Base-by-base conservation (phyloP, 2,329 filamentous ascomycete species). In the Colletotrichum musae region DNA sequence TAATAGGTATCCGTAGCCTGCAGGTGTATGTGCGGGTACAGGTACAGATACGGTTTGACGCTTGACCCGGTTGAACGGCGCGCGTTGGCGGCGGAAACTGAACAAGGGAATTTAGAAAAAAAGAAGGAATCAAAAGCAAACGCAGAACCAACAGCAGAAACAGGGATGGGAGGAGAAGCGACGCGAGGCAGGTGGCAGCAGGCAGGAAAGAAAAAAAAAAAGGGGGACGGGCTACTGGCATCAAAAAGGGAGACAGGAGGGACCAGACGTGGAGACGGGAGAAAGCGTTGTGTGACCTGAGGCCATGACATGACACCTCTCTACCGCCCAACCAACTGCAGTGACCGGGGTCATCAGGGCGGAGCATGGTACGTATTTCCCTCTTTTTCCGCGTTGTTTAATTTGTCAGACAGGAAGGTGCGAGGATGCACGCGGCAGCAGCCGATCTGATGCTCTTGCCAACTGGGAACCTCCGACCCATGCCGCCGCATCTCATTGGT, bases 111-210 rank as follows among this genome's bases (percentile, higher is more conserved):
- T 36, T 36, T 36, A 50, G 18, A 24, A 24, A 15, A 32, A 52
- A 52, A 32, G 13, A 52, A 52, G 50, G 15, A 52, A 52, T 26
- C 50, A 48, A 48, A n/a, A 24, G 47, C 18, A 24, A 18, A 50
- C 47, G 50, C 50, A 52, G 50, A 52, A 52, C 50, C 50, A 52
- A 52, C 50, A 52, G 50, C 50, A 52, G 21, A 52, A 52, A 32
- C 50, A 52, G 50, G 50, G 50, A 52, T 52, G 50, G 24, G 26
- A 32, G 18, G 50, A 18, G 50, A 52, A 52, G 21, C 50, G 24
- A 26, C 24, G 26, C 24, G 24, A 52, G 26, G 50, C 50, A 51
- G n/a, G 18, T 18, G 18, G 43, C 43, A 47, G 45, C 45, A 47
- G 45, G 45, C 45, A 47, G 18, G 45, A 21, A 50, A 50, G n/a